phyloP scores from a whole-genome alignment of 306 rosid genomes.

The Lupinus albus region DNA sequence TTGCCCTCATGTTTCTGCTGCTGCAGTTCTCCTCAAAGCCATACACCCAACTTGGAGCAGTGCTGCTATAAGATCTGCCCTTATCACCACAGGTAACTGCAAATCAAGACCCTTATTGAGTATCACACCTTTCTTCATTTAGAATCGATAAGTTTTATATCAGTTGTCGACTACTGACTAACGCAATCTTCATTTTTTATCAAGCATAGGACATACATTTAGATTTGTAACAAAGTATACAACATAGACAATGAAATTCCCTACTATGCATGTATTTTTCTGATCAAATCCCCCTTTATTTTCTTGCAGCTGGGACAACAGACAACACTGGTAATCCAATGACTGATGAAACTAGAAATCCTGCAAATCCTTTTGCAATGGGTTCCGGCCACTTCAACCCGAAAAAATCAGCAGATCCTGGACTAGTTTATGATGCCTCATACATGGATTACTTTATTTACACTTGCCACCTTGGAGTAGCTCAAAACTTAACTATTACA shows the following conservation, averaged over 20 bases:
- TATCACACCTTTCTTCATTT: neutral
- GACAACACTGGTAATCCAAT: slow-evolving; percentile 68
- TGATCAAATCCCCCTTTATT: neutral
- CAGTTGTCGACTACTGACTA: too few species aligned
- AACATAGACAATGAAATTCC: neutral
- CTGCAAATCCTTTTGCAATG: slow-evolving; percentile 71
- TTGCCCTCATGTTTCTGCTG: slow-evolving; percentile 86
- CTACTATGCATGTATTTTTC: neutral
- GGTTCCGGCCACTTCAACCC: slow-evolving; percentile 91
- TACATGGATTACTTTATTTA: slow-evolving; percentile 72
- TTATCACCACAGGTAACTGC: slow-evolving; percentile 82
- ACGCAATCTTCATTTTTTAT: too few species aligned
- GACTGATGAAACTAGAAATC: slow-evolving; percentile 59
- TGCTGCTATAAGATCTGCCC: slow-evolving; percentile 90
- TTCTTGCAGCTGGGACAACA: slow-evolving; percentile 53
- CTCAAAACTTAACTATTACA: slow-evolving; percentile 38
- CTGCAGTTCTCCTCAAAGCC: slow-evolving; percentile 77
- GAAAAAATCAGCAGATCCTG: slow-evolving; percentile 70
- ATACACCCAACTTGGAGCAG: slow-evolving; percentile 81
- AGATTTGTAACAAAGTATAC: too few species aligned
- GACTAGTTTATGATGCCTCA: slow-evolving; percentile 81
- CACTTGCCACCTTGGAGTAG: slow-evolving; percentile 49
- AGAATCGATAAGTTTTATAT: too few species aligned
- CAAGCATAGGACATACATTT: too few species aligned
- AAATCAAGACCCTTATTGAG: slow-evolving; percentile 4